Conservation (phyloP, 495 filamentous ascomycete species). For the Penicillium longicatenatum region DNA sequence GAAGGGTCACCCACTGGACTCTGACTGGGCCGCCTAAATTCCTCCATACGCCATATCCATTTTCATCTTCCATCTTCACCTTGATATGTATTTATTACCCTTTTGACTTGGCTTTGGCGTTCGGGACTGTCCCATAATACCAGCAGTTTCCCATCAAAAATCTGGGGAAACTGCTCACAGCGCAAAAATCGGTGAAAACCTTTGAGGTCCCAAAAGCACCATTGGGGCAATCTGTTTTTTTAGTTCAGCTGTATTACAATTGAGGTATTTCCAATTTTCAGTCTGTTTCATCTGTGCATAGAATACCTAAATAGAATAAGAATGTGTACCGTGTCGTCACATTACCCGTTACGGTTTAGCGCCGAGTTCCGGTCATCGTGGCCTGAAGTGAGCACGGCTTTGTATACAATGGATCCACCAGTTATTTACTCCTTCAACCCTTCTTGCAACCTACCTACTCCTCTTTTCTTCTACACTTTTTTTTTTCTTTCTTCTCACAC, state of each 20-base stretch:
- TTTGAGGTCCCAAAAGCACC: slow-evolving; percentile 3
- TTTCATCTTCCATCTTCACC: slow-evolving; percentile 8
- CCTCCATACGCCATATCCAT: slow-evolving; percentile 16
- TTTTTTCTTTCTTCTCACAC: background rate
- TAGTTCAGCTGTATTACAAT: slow-evolving; percentile 22
- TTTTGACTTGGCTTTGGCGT: slow-evolving; percentile 41
- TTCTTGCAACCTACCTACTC: slow-evolving; percentile 13
- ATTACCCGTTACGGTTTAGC: slow-evolving; percentile 34
- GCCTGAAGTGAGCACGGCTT: slow-evolving; percentile 36
- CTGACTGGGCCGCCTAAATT: slow-evolving; percentile 57
- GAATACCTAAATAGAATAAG: slow-evolving; percentile 5
- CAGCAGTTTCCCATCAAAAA: slow-evolving; percentile 18
- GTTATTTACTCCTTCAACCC: slow-evolving; percentile 25
- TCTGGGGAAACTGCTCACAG: slow-evolving; percentile 17
- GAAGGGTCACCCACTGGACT: slow-evolving; percentile 59
- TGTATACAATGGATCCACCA: slow-evolving; percentile 30
- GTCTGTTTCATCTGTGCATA: background rate
- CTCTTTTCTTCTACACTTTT: slow-evolving; percentile 11
- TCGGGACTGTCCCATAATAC: slow-evolving; percentile 35
- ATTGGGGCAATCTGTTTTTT: slow-evolving; percentile 13
- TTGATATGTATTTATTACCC: slow-evolving; percentile 40
- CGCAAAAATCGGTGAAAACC: slow-evolving; percentile 19
- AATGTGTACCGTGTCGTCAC: slow-evolving; percentile 36
- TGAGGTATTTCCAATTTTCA: slow-evolving; percentile 13
- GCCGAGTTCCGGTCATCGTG: slow-evolving; percentile 45